These are phyloP conservation scores for Yamadazyma friedrichii DNA, from an alignment of 1,139 yeast species.

Conservation along the genomic window DNA sequence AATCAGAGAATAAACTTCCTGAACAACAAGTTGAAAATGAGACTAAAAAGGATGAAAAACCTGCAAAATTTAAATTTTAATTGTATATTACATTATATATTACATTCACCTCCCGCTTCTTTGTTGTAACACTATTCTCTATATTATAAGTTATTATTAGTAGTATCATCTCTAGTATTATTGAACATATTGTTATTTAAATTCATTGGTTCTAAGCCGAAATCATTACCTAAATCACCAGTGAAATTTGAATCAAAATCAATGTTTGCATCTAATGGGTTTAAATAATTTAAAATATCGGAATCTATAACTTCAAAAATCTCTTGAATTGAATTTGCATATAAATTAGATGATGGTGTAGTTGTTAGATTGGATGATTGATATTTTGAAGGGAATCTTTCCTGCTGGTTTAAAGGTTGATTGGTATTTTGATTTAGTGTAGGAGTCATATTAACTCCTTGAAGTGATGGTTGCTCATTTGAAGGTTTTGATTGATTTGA, in stretches of 20 bases:
- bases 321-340: conserved; percentile 24
- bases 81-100: conserved; percentile 1
- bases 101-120: conserved; percentile 1
- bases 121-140: too few species aligned
- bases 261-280: conserved; percentile 27
- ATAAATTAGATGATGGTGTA: conserved; percentile 9
- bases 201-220: conserved; percentile 4
- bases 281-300: conserved; percentile 27
- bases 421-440: background rate
- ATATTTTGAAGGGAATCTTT: background rate
- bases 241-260: conserved; percentile 14
- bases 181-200: conserved; percentile 5
- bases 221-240: conserved; percentile 9
- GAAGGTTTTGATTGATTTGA: too few species aligned
- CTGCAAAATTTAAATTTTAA: conserved; percentile 12
- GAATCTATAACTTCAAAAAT: conserved; percentile 33
- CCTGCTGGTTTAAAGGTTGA: background rate
- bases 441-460: too few species aligned
- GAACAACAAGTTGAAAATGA: conserved; percentile 2
- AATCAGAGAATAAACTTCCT: background rate
- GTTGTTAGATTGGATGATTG: conserved; percentile 1
- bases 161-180: conserved; percentile 1
- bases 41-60: conserved; percentile 1
- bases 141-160: too few species aligned
- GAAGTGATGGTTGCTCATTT: background rate